These are phyloP conservation scores for Ramaria rubella DNA, from an alignment of 768 basidiomycete species.

Conservation along the genomic window DNA sequence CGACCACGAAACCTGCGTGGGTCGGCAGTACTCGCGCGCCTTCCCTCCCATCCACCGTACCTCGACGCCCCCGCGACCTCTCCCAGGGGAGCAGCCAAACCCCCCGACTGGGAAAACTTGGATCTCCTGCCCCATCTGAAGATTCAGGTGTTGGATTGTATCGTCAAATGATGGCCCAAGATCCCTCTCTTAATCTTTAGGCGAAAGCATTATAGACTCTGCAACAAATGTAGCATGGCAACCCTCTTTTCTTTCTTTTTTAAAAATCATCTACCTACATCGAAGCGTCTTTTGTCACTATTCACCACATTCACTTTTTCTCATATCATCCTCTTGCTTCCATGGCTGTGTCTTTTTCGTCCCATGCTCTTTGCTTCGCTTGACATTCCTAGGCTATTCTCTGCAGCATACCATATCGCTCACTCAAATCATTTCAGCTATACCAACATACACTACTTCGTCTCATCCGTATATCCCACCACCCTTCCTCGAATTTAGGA, in stretches of 20 bases:
- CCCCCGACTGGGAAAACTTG: slow-evolving; percentile 24
- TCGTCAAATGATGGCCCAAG: slow-evolving; percentile 72
- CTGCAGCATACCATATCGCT: neutral
- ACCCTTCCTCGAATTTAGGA: neutral
- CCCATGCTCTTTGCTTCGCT: neutral
- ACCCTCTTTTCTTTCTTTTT: neutral
- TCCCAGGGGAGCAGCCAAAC: slow-evolving; percentile 59
- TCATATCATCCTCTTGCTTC: slow-evolving; percentile 4
- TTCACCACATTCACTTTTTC: slow-evolving; percentile 1
- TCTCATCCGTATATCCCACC: neutral
- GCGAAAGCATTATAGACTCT: neutral
- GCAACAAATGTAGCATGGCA: neutral
- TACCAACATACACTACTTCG: neutral
- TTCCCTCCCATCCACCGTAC: slow-evolving; percentile 17
- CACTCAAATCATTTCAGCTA: neutral
- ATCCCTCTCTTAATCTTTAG: slow-evolving; percentile 52
- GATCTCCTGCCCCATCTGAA: slow-evolving; percentile 70
- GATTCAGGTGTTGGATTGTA: slow-evolving; percentile 83
- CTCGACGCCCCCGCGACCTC: slow-evolving; percentile 58
- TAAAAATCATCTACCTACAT: neutral
- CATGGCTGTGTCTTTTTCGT: neutral
- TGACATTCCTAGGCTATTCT: neutral
- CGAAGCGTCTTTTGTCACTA: neutral
- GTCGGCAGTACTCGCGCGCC: slow-evolving; percentile 50
- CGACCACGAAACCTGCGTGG: slow-evolving; percentile 58